Evolutionary conservation across 352 stramenopile genomes (phyloP), one percentile per base, ranked within the genome.

Genomic region (Halophytophthora polymorphica): DNA sequence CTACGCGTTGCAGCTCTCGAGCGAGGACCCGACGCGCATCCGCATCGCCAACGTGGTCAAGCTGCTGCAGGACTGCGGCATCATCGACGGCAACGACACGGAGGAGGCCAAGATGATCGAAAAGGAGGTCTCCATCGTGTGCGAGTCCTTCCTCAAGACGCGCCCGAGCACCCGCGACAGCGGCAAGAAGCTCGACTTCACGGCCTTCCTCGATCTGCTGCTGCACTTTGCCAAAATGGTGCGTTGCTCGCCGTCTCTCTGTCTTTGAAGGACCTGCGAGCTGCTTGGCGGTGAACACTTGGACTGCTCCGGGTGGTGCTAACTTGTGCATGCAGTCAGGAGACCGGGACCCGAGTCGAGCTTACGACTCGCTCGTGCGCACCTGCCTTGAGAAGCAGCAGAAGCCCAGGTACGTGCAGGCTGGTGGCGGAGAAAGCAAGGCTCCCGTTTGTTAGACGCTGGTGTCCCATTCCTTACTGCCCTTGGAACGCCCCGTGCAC

Each of bases 1-100:
- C 15, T 93, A 90, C 45, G 75, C 79, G 39, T 56, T 93, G 42
- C 77, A 84, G 47, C 76, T 88, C 14, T 89, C 77, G n/a, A 83
- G 60, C 12, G 82, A 93, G 42, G 79, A 93, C 56, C 82, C 82
- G 18, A 88, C 79, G 18, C 65, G 71, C 25, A 86, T 93, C 54
- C 75, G 79, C 49, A 63, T 85, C 17, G 60, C 59, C 45, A 88
- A 73, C 37, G 71, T 90, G 19, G 72, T 88, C 40, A 84, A 83
- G 45, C 65, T 93, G 17, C 70, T 93, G 40, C 82, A 93, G 42
- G 79, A 90, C 50, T 90, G 82, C 50, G 73, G 69, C 3, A 70
- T 89, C 40, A 86, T 89, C 54, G 77, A 89, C 31, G 47, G 60
- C 15, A 58, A 70, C 19, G 59, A 69, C 38, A 80, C 64, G 1